Evolutionary conservation across 192 early-diverging fungal species (phyloP).

Genomic region (Dissophora ornata): DNA sequence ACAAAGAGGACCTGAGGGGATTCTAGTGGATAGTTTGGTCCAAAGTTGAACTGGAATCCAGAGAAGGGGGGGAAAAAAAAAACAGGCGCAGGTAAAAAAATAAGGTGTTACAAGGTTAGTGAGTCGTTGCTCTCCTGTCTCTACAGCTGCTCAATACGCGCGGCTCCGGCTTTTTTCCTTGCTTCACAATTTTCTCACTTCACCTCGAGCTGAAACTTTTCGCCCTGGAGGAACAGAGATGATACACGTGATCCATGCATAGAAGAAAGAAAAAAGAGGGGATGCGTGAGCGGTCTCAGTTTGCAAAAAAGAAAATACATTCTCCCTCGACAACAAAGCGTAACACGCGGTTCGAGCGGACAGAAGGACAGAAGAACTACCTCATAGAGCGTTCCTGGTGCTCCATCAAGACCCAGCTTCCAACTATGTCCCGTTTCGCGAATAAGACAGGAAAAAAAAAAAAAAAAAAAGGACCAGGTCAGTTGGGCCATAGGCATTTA

Average conservation of each 20-base stretch:
- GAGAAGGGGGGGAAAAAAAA: not conserved
- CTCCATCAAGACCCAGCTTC: slow-evolving; percentile 71
- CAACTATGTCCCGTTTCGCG: slow-evolving; percentile 64
- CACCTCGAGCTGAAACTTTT: slow-evolving; percentile 64
- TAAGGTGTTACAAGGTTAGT: no score
- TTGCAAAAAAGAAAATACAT: no score
- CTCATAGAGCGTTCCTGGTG: slow-evolving; percentile 75
- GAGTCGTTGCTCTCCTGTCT: no score
- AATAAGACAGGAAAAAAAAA: slow-evolving; percentile 1
- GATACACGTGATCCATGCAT: slow-evolving; percentile 1
- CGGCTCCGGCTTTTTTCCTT: no score
- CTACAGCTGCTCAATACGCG: no score
- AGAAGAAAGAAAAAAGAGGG: not conserved
- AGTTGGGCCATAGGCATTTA: no score
- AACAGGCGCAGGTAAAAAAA: not conserved
- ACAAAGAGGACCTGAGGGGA: slow-evolving; percentile 78
- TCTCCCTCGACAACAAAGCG: no score
- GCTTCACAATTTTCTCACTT: not conserved
- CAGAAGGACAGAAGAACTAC: slow-evolving; percentile 43
- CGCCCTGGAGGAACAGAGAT: slow-evolving; percentile 43
- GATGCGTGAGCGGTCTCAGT: no score
- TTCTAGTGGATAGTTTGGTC: slow-evolving; percentile 78
- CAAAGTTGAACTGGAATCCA: slow-evolving; percentile 72
- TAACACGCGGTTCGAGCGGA: no score
- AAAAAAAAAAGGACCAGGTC: no score